These are phyloP conservation scores for Curvularia hawaiiensis DNA, from an alignment of 2,329 filamentous ascomycete genomes.

Conservation along the genomic window DNA sequence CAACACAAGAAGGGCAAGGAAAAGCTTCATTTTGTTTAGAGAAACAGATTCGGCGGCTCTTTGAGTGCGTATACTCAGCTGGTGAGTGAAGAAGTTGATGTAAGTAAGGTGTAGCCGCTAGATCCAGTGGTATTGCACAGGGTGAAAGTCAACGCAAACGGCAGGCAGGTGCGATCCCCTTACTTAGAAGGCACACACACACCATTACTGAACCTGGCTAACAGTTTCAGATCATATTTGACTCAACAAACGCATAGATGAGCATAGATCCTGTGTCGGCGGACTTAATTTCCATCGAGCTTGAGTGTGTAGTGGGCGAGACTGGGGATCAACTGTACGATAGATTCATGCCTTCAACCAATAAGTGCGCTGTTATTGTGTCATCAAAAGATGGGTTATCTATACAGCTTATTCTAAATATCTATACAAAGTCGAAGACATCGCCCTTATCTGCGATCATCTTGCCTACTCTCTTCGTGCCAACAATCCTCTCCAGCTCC, in stretches of 20 bases:
- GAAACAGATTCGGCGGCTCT: too few relatives aligned
- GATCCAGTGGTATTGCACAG: neutral
- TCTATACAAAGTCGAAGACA: constrained; percentile 89
- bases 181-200: neutral
- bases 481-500: constrained; percentile 87
- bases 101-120: too few relatives aligned
- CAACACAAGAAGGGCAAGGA: neutral
- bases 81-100: neutral
- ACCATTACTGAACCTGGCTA: neutral
- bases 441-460: constrained; percentile 85
- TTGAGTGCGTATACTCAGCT: neutral
- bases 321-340: neutral
- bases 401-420: neutral
- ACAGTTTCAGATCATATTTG: neutral
- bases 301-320: neutral
- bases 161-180: neutral
- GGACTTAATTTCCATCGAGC: neutral
- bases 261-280: neutral
- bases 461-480: constrained; percentile 76
- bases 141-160: neutral
- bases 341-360: neutral
- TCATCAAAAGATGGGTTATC: too few relatives aligned
- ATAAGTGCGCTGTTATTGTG: neutral
- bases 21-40: constrained; percentile 5
- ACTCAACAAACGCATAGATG: too few relatives aligned